phyloP scores from a whole-genome alignment of 208 protist genomes.

The Crithidia mellificae region DNA sequence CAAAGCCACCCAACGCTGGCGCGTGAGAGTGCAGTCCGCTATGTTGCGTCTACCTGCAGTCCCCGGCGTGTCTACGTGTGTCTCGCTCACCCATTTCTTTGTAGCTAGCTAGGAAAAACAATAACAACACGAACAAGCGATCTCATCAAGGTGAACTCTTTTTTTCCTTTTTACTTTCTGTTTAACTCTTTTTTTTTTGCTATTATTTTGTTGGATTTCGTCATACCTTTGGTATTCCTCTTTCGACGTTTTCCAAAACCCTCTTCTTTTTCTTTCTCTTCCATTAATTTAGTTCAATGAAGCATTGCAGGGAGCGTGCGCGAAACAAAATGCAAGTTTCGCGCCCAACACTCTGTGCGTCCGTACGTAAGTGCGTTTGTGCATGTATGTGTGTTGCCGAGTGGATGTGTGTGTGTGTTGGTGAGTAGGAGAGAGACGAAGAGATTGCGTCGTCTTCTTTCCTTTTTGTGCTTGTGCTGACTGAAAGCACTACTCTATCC shows the following conservation, averaged over 20 bases:
- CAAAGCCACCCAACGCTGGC: background rate
- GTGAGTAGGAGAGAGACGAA: conserved; percentile 9
- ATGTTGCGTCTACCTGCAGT: too few relatives aligned
- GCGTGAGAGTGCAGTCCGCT: background rate
- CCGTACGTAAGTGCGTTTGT: background rate
- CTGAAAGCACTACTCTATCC: conserved; percentile 8
- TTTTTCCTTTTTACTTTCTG: too few relatives aligned
- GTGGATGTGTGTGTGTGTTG: conserved; percentile 1
- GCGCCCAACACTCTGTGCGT: conserved; percentile 18
- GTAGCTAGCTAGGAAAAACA: too few relatives aligned
- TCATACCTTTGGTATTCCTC: too few relatives aligned
- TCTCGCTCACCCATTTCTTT: too few relatives aligned
- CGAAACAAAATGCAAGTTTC: background rate
- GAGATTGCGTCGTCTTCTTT: conserved; percentile 3
- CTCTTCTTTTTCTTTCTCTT: too few relatives aligned
- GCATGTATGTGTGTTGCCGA: background rate
- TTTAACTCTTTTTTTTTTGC: background rate
- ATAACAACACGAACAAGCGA: too few relatives aligned
- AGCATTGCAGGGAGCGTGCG: conserved; percentile 11
- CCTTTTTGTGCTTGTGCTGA: conserved; percentile 7
- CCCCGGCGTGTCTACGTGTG: too few relatives aligned
- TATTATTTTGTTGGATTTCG: too few relatives aligned
- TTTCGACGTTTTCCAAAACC: too few relatives aligned
- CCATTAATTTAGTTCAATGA: conserved; percentile 3
- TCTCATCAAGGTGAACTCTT: too few relatives aligned